phyloP scores from a whole-genome alignment of 83 land plant genomes.

The Isoetes engelmannii region DNA sequence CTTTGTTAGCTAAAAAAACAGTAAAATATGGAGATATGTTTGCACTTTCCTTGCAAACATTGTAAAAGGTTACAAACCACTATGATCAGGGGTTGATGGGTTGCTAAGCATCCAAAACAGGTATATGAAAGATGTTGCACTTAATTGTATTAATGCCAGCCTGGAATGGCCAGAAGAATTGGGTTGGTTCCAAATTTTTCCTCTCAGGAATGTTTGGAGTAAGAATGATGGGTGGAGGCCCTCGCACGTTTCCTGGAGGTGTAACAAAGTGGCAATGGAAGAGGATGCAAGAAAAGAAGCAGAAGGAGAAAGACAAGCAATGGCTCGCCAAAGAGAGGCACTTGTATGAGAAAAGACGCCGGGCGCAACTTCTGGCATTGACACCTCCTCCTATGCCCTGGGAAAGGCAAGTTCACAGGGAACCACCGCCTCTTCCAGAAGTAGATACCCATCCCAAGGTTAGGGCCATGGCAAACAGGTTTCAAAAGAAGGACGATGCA shows the following conservation, averaged over 20 bases:
- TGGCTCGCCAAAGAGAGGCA: constrained; percentile 31
- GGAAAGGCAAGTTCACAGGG: constrained; percentile 11
- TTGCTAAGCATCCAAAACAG: too few relatives aligned
- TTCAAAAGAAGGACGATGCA: constrained; percentile 12
- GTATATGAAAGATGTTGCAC: too few relatives aligned
- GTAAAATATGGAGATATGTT: too few relatives aligned
- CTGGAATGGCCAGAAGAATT: too few relatives aligned
- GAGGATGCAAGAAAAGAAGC: constrained; percentile 32
- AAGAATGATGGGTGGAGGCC: constrained; percentile 31
- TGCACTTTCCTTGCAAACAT: too few relatives aligned
- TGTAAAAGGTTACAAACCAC: too few relatives aligned
- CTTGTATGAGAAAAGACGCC: constrained; percentile 19
- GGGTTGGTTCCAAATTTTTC: too few relatives aligned
- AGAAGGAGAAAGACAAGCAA: constrained; percentile 28
- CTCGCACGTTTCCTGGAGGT: constrained; percentile 33
- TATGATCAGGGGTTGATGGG: too few relatives aligned
- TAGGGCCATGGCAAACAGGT: constrained; percentile 22
- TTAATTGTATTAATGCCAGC: too few relatives aligned
- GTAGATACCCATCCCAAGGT: constrained; percentile 13
- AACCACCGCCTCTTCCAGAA: constrained; percentile 8
- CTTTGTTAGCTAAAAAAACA: too few relatives aligned
- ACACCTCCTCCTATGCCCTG: constrained; percentile 27
- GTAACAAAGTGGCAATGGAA: constrained; percentile 37
- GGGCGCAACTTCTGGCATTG: constrained; percentile 16
- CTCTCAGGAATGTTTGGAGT: background rate